Evolutionary conservation across 1,284 basidiomycete genomes (phyloP).

Genomic region (Ustilago trichophora): DNA sequence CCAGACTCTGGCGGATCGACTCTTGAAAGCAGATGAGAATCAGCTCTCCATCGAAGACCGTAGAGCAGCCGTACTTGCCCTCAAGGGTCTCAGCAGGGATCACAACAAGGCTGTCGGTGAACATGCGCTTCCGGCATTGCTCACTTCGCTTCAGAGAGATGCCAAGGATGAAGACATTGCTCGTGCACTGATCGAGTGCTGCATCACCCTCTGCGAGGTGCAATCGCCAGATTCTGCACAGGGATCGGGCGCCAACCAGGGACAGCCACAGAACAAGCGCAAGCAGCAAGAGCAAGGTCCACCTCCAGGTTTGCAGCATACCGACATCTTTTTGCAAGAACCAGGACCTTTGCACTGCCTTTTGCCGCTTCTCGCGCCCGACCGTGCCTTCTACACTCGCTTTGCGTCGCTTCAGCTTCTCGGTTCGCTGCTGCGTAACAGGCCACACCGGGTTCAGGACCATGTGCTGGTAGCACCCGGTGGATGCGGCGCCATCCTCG

Average conservation of each 20-base stretch:
- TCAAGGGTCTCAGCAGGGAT: conserved; percentile 90
- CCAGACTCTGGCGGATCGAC: conserved; percentile 82
- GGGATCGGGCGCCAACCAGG: conserved; percentile 7
- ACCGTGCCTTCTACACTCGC: conserved; percentile 79
- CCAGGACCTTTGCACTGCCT: conserved; percentile 80
- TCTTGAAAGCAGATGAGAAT: conserved; percentile 67
- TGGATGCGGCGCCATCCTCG: conserved; percentile 76
- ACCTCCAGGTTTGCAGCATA: conserved; percentile 78
- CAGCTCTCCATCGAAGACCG: conserved; percentile 73
- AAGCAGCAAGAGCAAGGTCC: conserved; percentile 39
- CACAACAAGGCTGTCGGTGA: conserved; percentile 74
- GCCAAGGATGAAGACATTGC: conserved; percentile 58
- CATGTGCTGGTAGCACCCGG: conserved; percentile 86
- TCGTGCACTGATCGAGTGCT: conserved; percentile 51
- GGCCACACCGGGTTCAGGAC: conserved; percentile 81
- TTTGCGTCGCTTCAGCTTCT: conserved; percentile 87
- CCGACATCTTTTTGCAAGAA: conserved; percentile 75
- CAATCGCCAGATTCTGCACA: conserved; percentile 17
- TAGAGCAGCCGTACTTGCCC: conserved; percentile 87
- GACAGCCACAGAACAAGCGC: conserved; percentile 9
- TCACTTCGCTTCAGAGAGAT: conserved; percentile 46
- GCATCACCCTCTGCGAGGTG: conserved; percentile 57
- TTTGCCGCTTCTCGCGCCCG: conserved; percentile 72
- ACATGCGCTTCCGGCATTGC: conserved; percentile 54
- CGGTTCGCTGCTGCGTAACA: conserved; percentile 75